Evolutionary conservation across 177 flowering plant species (phyloP).

Genomic region (Vitis hybrid): DNA sequence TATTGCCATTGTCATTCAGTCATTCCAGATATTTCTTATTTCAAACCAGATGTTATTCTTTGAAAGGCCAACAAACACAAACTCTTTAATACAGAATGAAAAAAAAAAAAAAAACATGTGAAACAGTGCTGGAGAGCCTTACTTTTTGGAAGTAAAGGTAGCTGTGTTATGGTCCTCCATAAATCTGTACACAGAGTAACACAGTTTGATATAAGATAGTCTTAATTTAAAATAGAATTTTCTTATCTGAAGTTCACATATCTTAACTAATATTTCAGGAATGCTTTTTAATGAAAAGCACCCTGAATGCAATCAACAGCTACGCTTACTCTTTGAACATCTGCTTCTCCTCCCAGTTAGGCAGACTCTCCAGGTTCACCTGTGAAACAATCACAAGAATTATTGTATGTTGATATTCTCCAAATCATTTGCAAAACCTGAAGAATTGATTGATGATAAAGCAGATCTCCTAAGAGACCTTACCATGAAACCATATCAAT

Average conservation of each 20-base stretch:
- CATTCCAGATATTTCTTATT: too few species aligned
- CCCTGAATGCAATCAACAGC: not conserved
- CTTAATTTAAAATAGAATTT: not conserved
- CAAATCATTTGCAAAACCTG: too few species aligned
- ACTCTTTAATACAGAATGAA: not conserved
- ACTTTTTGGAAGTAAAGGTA: slow-evolving; percentile 98
- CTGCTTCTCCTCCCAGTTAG: slow-evolving; percentile 96
- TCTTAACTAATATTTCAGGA: not conserved
- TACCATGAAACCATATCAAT: too few species aligned
- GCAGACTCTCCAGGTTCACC: slow-evolving; percentile 84
- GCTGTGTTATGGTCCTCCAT: slow-evolving; percentile 99
- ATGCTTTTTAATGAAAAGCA: not conserved
- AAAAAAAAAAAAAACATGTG: not conserved
- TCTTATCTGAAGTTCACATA: too few species aligned
- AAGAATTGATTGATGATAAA: too few species aligned
- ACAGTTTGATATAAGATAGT: not conserved
- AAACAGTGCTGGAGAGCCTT: slow-evolving; percentile 22
- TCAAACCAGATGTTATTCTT: too few species aligned
- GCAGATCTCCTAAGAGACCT: too few species aligned
- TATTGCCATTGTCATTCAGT: too few species aligned
- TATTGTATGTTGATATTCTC: too few species aligned
- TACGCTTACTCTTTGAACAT: slow-evolving; percentile 63
- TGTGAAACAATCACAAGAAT: slow-evolving; percentile 22
- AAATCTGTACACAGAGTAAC: slow-evolving; percentile 49
- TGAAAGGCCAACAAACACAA: too few species aligned